Evolutionary conservation across 2,329 filamentous ascomycete species (phyloP), one percentile per base, ranked within the genome.

Genomic region (Fulvia fulva): DNA sequence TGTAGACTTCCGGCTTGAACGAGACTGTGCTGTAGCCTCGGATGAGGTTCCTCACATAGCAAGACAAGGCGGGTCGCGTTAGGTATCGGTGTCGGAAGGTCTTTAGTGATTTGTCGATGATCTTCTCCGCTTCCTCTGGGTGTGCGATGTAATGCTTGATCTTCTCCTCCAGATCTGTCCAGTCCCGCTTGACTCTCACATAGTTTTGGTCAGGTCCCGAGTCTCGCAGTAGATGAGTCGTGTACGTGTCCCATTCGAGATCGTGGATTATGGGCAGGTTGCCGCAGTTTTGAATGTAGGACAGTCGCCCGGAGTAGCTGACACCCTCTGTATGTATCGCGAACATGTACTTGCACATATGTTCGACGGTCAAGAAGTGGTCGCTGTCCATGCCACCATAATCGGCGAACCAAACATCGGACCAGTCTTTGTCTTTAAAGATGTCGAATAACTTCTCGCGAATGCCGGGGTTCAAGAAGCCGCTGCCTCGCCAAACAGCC

Each of bases 341-440:
- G 23, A 69, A 66, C 11, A 55, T 53, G 30, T 67, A 71, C 9
- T 59, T 56, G 59, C 69, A 71, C 32, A 67, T 62, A 5, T 70
- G 62, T 3, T 65, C 65, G 12, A 62, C 56, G 1, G 57, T 51
- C 21, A 68, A 55, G 34, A 58, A 54, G 21, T 59, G 55, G 28
- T 56, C 54, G 9, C 51, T 32, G 7, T 47, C 50, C 23, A 57
- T 64, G 16, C 65, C 60, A 8, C 44, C 44, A 16, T 25, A 47
- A n/a, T 47, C 44, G 3, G 44, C 44, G 25, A 47, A 47, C 21
- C 25, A 47, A 1, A 76, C 69, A 56, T 75, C 71, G 2, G 70
- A 68, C 74, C 74, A 76, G 1, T 61, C 23, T 52, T 72, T 71
- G 1, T 64, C 70, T 1, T 63, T 52, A 1, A 69, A 68, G 1